Conservation (phyloP, 371 early-diverging fungal species). For the Dentiscutata heterogama region DNA sequence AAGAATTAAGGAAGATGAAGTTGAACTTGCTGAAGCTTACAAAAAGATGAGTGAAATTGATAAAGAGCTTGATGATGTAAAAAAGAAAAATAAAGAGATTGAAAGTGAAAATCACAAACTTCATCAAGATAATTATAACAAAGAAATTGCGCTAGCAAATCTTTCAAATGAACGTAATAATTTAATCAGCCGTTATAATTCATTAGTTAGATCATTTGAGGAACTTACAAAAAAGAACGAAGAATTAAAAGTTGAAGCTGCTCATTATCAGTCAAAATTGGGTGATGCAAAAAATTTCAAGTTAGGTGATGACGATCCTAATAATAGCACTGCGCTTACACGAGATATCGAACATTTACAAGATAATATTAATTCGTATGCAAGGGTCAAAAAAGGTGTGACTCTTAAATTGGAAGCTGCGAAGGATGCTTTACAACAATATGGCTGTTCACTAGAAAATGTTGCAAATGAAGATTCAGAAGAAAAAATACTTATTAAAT, state of each 20-base stretch:
- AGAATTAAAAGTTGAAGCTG: conserved; percentile 30
- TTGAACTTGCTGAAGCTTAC: too few relatives aligned
- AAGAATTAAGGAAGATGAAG: too few relatives aligned
- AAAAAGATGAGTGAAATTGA: too few relatives aligned
- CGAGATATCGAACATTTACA: conserved; percentile 21
- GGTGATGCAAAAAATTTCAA: conserved; percentile 35
- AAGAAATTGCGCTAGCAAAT: too few relatives aligned
- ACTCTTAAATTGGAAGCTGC: background rate
- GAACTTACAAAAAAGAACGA: conserved; percentile 10
- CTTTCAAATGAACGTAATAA: too few relatives aligned
- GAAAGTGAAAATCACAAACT: too few relatives aligned
- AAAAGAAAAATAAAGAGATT: too few relatives aligned
- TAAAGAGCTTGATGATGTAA: too few relatives aligned
- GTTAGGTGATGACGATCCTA: conserved; percentile 32
- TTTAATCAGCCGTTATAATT: too few relatives aligned
- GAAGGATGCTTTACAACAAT: background rate
- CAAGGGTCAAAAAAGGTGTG: conserved; percentile 14
- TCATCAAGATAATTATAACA: too few relatives aligned
- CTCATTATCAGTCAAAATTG: conserved; percentile 30
- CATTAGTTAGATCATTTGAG: background rate
- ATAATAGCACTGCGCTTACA: conserved; percentile 33
- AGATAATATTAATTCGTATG: background rate
- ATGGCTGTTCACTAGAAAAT: background rate
- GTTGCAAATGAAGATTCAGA: background rate
- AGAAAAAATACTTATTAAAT: background rate